These are phyloP conservation scores for Peterozyma xylosa DNA, from an alignment of 805 yeast species.

Conservation along the genomic window DNA sequence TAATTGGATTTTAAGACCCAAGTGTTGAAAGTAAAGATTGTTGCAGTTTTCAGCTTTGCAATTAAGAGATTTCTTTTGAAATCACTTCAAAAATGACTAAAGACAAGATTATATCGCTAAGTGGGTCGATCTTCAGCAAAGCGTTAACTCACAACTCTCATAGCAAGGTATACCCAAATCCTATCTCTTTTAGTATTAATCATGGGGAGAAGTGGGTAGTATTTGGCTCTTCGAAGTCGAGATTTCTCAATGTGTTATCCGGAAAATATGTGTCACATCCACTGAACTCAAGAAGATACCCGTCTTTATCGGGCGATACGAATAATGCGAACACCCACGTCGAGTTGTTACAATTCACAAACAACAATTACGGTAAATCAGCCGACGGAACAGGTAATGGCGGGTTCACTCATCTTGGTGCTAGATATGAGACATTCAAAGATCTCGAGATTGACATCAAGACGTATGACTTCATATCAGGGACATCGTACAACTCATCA, in stretches of 20 bases:
- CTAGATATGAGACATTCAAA: conserved; percentile 81
- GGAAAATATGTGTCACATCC: conserved; percentile 49
- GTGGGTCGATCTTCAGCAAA: conserved; percentile 1
- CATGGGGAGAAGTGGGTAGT: conserved; percentile 44
- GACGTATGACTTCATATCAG: conserved; percentile 52
- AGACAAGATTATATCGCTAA: background rate
- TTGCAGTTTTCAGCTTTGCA: no score
- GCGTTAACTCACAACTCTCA: background rate
- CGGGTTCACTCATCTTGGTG: conserved; percentile 67
- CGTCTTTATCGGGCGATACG: conserved; percentile 33
- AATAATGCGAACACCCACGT: conserved; percentile 36
- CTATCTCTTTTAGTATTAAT: conserved; percentile 31
- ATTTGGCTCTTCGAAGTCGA: conserved; percentile 27
- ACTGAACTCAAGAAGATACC: conserved; percentile 45
- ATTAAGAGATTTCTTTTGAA: background rate
- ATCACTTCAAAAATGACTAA: background rate
- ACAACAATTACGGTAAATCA: conserved; percentile 24
- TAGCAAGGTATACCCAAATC: conserved; percentile 26
- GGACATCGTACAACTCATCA: conserved; percentile 39
- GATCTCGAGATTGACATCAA: conserved; percentile 72
- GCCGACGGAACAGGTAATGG: conserved; percentile 29
- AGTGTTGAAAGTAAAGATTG: no score
- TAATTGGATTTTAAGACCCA: no score
- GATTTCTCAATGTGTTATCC: conserved; percentile 37
- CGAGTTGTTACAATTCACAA: conserved; percentile 29